These are phyloP conservation scores for Sphagnum tenellum DNA, from an alignment of 225 moss, liverwort and hornwort genomes.

Conservation along the genomic window DNA sequence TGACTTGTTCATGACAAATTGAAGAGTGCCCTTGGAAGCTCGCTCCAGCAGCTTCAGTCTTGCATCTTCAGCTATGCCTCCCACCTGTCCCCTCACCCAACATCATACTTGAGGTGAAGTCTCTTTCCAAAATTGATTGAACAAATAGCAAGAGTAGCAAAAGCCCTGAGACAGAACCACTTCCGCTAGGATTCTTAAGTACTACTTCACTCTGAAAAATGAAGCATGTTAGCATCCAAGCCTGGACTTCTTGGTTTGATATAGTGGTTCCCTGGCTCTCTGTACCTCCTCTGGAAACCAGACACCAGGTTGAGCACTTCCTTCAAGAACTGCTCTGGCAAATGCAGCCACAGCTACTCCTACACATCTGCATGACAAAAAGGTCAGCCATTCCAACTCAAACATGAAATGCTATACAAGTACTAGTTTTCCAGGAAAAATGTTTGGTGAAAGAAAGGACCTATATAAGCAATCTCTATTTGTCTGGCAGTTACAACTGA, in stretches of 20 bases:
- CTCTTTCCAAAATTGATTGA: not conserved
- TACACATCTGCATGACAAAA: slow-evolving; percentile 28
- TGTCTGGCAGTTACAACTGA: no score
- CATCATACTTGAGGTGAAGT: not conserved
- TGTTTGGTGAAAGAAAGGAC: no score
- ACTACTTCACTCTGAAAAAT: not conserved
- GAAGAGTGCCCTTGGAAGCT: slow-evolving; percentile 54
- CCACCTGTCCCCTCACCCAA: slow-evolving; percentile 20
- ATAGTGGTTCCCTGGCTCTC: no score
- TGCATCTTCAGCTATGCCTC: slow-evolving; percentile 40
- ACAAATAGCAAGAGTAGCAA: not conserved
- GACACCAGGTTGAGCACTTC: slow-evolving; percentile 71
- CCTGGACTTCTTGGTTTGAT: not conserved
- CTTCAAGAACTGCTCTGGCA: slow-evolving; percentile 74
- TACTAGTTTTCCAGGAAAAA: no score
- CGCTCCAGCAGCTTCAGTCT: slow-evolving; percentile 55
- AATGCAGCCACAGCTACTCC: slow-evolving; percentile 69
- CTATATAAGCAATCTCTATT: no score
- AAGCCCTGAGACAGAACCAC: not conserved
- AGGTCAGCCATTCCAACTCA: no score
- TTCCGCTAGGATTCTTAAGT: not conserved
- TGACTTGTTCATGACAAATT: slow-evolving; percentile 82
- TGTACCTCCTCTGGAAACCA: slow-evolving; percentile 86
- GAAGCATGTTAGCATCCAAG: no score
- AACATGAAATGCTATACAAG: no score